Percentiles rank a stretch among this genome's conserved stretches.
Conservation (phyloP, 2,329 filamentous ascomycete species). For the Fusarium sp. region DNA sequence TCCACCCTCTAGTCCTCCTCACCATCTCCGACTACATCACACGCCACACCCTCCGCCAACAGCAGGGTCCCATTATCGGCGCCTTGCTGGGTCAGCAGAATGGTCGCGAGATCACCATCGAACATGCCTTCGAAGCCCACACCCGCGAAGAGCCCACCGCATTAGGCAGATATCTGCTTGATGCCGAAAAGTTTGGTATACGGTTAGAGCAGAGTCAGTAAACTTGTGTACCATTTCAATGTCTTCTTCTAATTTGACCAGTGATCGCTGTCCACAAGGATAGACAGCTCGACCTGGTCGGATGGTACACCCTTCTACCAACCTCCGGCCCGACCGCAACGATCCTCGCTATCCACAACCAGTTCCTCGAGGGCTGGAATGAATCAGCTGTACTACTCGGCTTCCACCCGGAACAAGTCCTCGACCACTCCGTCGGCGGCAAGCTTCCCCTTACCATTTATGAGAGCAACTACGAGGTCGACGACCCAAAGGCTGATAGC, state of each 20-base stretch:
- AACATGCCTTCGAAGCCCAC: conserved; percentile 90
- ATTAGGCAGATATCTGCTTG: conserved; percentile 68
- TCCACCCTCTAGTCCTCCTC: conserved; percentile 94
- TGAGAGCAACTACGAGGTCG: conserved; percentile 82
- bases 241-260: conserved; percentile 49
- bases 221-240: not conserved
- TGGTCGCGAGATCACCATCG: conserved; percentile 88
- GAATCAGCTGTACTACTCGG: conserved; percentile 88
- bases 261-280: conserved; percentile 90
- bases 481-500: conserved; percentile 59
- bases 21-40: conserved; percentile 98
- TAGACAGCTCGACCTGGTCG: conserved; percentile 84
- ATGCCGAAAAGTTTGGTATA: conserved; percentile 76
- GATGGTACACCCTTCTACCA: conserved; percentile 87
- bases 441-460: conserved; percentile 92
- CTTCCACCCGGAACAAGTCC: conserved; percentile 76
- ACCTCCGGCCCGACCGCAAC: conserved; percentile 73
- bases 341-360: conserved; percentile 79
- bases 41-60: conserved; percentile 81
- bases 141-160: conserved; percentile 54
- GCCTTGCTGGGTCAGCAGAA: conserved; percentile 92
- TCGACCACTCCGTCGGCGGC: conserved; percentile 69
- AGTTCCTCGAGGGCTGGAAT: conserved; percentile 78
- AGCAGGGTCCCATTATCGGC: conserved; percentile 80
- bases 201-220: conserved; percentile 84